Evolutionary conservation across 163 green algal species (phyloP).

Genomic region (Chloromonas sp.): DNA sequence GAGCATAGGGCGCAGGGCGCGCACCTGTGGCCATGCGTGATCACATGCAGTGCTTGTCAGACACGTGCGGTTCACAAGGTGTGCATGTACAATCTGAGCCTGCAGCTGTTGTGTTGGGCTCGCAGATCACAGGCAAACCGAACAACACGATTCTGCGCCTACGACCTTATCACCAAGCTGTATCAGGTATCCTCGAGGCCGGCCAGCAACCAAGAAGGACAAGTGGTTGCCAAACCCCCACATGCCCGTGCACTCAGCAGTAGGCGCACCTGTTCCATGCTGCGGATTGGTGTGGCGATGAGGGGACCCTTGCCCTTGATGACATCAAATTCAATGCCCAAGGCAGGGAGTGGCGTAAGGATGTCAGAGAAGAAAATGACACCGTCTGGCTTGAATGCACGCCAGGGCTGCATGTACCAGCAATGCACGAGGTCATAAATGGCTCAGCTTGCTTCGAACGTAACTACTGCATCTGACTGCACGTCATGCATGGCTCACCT

Average conservation of each 20-base stretch:
- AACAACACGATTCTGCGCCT: too few species aligned
- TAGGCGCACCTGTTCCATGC: slow-evolving; percentile 28
- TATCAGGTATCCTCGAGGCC: too few species aligned
- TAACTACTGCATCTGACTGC: too few species aligned
- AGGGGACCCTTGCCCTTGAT: slow-evolving; percentile 89
- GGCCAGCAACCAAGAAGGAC: too few species aligned
- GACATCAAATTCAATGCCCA: slow-evolving; percentile 98
- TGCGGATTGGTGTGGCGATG: slow-evolving; percentile 75
- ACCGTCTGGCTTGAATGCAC: slow-evolving; percentile 89
- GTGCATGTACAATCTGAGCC: too few species aligned
- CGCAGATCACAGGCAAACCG: too few species aligned
- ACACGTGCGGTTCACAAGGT: too few species aligned
- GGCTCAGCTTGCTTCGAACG: too few species aligned
- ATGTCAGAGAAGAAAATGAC: slow-evolving; percentile 99
- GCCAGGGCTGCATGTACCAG: slow-evolving; percentile 59
- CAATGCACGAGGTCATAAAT: too few species aligned
- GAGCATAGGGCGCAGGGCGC: slow-evolving; percentile 60
- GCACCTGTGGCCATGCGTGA: slow-evolving; percentile 32
- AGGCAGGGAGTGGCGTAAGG: slow-evolving; percentile 91
- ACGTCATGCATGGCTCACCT: slow-evolving; percentile 29
- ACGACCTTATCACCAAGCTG: too few species aligned
- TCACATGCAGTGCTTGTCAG: too few species aligned
- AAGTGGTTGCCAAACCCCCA: not conserved
- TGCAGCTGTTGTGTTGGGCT: too few species aligned
- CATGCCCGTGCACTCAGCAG: not conserved